Evolutionary conservation across 2,329 filamentous ascomycete species (phyloP).

Genomic region (Exophiala aquamarina): DNA sequence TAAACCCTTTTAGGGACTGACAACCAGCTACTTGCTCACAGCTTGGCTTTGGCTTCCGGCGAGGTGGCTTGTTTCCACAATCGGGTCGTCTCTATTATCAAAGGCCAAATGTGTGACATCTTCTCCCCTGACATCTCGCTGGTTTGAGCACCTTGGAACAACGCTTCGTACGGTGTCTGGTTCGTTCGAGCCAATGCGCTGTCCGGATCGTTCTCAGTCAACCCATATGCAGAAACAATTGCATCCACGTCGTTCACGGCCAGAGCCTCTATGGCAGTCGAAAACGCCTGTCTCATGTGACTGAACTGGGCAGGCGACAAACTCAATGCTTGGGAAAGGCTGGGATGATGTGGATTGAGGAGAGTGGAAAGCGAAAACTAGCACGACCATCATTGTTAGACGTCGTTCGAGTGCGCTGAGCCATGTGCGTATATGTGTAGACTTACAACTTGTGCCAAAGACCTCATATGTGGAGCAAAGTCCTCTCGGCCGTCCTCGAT

Average conservation of each 20-base stretch:
- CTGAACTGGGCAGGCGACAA: constrained; percentile 13
- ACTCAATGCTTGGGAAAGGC: constrained; percentile 13
- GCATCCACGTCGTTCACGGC: constrained; percentile 21
- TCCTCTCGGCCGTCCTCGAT: constrained; percentile 3
- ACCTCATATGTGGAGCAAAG: constrained; percentile 13
- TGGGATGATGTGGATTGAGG: constrained; percentile 13
- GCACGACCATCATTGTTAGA: too few relatives aligned
- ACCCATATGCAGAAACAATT: constrained; percentile 29
- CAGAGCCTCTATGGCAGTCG: constrained; percentile 21
- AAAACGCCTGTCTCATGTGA: constrained; percentile 21
- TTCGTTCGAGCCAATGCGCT: constrained; percentile 28
- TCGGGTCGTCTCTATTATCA: constrained; percentile 25
- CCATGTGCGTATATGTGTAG: too few relatives aligned
- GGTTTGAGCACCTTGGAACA: constrained; percentile 26
- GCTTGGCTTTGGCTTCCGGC: too few relatives aligned
- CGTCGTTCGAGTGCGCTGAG: too few relatives aligned
- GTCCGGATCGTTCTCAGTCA: constrained; percentile 30
- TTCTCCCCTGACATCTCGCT: constrained; percentile 28
- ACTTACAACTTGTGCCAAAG: constrained; percentile 22
- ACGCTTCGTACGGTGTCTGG: constrained; percentile 28
- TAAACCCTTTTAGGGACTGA: too few relatives aligned
- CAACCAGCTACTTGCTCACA: too few relatives aligned
- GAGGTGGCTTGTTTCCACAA: too few relatives aligned
- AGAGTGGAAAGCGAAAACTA: constrained; percentile 28
- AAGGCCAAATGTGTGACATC: constrained; percentile 25